phyloP scores from a whole-genome alignment of 495 filamentous ascomycete genomes.

The Collariella sp. region DNA sequence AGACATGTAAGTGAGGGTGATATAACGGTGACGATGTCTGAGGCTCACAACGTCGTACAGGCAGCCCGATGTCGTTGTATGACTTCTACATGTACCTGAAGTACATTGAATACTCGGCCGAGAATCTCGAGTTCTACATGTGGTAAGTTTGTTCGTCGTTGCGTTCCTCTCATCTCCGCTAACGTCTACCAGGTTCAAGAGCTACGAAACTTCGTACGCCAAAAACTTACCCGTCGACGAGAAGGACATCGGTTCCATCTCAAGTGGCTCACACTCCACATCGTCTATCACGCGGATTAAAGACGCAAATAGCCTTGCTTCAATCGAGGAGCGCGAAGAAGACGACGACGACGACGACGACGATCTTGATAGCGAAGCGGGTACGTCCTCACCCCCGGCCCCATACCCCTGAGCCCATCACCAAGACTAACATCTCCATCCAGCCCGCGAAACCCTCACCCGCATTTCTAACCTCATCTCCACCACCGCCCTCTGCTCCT shows the following conservation, averaged over 20 bases:
- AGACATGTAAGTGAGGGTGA: constrained; percentile 26
- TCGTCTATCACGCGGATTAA: constrained; percentile 21
- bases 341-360: constrained; percentile 10
- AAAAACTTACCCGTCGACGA: constrained; percentile 18
- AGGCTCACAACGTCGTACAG: constrained; percentile 8
- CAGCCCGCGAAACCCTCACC: constrained; percentile 25
- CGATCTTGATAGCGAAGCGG: constrained; percentile 20
- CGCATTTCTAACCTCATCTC: constrained; percentile 31
- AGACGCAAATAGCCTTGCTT: background rate
- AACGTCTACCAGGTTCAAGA: constrained; percentile 28
- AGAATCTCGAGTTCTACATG: constrained; percentile 61
- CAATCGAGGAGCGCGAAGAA: background rate
- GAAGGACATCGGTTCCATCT: constrained; percentile 19
- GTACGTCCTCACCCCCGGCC: constrained; percentile 8
- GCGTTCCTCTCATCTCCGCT: background rate
- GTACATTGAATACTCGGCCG: constrained; percentile 32
- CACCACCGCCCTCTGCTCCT: constrained; percentile 22
- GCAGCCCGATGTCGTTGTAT: constrained; percentile 33
- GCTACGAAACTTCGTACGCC: constrained; percentile 30
- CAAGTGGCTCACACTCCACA: constrained; percentile 22
- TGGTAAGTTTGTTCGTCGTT: constrained; percentile 50
- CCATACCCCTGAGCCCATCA: background rate
- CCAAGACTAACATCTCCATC: background rate
- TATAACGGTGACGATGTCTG: background rate
- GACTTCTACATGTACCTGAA: constrained; percentile 38